Evolutionary conservation across 495 filamentous ascomycete genomes (phyloP), one percentile per base, ranked within the genome.

Genomic region (Penicillium desertorum): DNA sequence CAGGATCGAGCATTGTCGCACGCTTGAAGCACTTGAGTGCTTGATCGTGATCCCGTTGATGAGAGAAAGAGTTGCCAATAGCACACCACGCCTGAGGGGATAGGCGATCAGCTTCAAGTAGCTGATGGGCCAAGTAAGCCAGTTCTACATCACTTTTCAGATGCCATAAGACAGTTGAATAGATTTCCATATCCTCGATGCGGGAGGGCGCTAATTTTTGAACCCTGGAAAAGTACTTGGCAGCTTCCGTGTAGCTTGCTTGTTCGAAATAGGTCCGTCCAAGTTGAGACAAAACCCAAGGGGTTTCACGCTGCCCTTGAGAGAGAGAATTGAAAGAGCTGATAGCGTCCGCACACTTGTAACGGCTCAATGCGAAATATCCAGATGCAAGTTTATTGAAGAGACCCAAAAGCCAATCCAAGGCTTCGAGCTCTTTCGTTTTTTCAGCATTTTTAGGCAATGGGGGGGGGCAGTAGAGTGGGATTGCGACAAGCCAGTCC

Each of bases 131-230:
- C 16, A 98, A 81, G 68, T 92, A 95, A 3, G 95, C 91, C 8
- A 98, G 79, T 27, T 96, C 90, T 7, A 90, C 87, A 60, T 97
- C 94, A 62, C 86, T 88, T 68, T 96, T 94, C 58, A 96, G 77
- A 68, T 96, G 90, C 94, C 94, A 98, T 8, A 98, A 83, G n/a
- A 93, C 85, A 12, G 95, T 98, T 4, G 93, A 97, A 70, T 94
- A 98, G 20, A 96, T 86, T 65, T 98, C 94, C 92, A 97, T 96
- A 64, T 96, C 92, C 61, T 92, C 88, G 45, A 92, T 78, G 19
- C 88, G 84, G 4, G 89, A 87, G 7, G 91, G 92, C 23, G 88
- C 85, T 45, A 92, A 75, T 37, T 83, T 77, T 56, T 88, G 87
- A 32, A 97, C 81, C 43, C 86, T 83, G 39, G 83, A 74, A 70